Percentiles rank a stretch among this genome's conserved stretches.
phyloP scores from a whole-genome alignment of 495 filamentous ascomycete species.

The Penicillium tannophilum region DNA sequence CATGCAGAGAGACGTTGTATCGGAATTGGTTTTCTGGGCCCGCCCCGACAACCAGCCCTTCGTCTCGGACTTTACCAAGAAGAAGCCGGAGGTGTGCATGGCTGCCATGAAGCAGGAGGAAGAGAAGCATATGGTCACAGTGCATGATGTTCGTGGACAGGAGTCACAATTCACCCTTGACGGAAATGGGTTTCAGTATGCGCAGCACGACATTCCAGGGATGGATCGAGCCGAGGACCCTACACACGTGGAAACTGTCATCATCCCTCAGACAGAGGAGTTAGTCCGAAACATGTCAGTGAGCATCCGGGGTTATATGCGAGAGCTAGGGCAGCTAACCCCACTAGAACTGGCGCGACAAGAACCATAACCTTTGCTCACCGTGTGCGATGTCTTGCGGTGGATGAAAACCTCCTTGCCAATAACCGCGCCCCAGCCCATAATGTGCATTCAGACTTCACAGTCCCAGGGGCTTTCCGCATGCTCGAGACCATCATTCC shows the following conservation, averaged over 20 bases:
- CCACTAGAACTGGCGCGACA: neutral
- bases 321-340: neutral
- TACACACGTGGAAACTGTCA: slow-evolving; percentile 3
- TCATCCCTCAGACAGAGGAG: slow-evolving; percentile 19
- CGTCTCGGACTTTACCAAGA: neutral
- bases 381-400: neutral
- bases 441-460: neutral
- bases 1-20: neutral
- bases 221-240: neutral
- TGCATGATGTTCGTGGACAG: too few relatives aligned
- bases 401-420: neutral
- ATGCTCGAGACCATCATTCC: neutral
- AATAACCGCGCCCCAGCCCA: neutral
- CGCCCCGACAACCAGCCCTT: neutral
- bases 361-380: neutral
- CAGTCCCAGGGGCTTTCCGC: neutral
- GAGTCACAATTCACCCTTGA: too few relatives aligned
- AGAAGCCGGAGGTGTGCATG: neutral
- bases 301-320: neutral
- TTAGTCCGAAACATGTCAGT: slow-evolving; percentile 19
- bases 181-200: neutral
- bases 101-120: neutral
- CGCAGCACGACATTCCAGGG: neutral
- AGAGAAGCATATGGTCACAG: neutral
- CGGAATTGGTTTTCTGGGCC: neutral